Evolutionary conservation across 768 basidiomycete species (phyloP).

Genomic region (Pleurotus citrinopileatus): DNA sequence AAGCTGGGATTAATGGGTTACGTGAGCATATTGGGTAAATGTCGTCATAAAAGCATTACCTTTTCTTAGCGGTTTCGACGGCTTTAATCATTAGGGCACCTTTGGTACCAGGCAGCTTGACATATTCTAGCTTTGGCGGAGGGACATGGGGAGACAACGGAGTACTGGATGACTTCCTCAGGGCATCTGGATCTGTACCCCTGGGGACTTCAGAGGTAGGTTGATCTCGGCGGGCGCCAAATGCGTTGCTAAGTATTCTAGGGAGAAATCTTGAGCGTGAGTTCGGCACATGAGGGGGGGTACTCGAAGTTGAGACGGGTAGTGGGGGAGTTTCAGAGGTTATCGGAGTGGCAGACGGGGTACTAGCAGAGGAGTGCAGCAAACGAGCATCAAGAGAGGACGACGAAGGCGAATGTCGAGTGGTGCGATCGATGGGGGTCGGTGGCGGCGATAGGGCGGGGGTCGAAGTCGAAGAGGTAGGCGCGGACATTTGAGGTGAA

Average conservation of each 20-base stretch:
- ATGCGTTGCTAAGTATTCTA: constrained; percentile 65
- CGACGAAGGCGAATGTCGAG: constrained; percentile 24
- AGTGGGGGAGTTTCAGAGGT: constrained; percentile 18
- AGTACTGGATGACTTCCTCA: constrained; percentile 27
- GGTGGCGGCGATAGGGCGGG: constrained; percentile 34
- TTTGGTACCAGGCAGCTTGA: constrained; percentile 90
- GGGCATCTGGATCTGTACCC: constrained; percentile 37
- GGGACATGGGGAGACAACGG: constrained; percentile 49
- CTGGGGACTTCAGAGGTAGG: constrained; percentile 33
- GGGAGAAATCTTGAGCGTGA: constrained; percentile 62
- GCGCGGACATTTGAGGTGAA: constrained; percentile 17
- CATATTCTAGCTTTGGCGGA: constrained; percentile 85
- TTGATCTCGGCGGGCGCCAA: constrained; percentile 57
- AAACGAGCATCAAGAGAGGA: constrained; percentile 22
- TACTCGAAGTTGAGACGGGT: constrained; percentile 21
- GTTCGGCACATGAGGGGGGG: constrained; percentile 35
- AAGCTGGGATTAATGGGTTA: constrained; percentile 48
- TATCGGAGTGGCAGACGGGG: constrained; percentile 20
- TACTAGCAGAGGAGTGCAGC: constrained; percentile 24
- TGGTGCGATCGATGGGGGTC: constrained; percentile 36
- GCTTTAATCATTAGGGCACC: constrained; percentile 81
- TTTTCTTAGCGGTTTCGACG: constrained; percentile 88
- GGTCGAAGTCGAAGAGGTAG: constrained; percentile 24
- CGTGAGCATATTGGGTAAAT: not conserved
- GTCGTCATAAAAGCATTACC: constrained; percentile 41